Base-by-base conservation (phyloP, 495 filamentous ascomycete genomes). In the Penicillium manginii region DNA sequence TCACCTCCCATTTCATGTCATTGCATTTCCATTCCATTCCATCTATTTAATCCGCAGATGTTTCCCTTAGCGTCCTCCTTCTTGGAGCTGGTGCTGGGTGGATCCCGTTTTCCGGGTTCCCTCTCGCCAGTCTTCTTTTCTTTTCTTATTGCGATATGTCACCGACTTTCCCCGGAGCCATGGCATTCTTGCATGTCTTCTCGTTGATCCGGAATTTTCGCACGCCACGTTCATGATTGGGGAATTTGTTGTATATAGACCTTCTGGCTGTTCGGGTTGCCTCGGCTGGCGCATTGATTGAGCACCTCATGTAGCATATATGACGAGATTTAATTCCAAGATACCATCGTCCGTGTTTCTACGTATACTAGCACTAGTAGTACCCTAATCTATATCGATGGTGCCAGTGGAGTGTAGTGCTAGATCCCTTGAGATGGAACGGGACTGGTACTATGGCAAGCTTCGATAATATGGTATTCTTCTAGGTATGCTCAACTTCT, bases 301-400 rank as follows among this genome's bases (percentile, higher is more conserved):
- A 66, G 66, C 66, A 65, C 67, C 62, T 68, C 61, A 69, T 71
- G 66, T 69, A 69, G 66, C 61, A 71, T 71, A 70, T 66, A 66
- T 71, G 66, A 69, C 55, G 64, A 65, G 66, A 65, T 51, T 53
- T 71, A 71, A 71, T 69, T 67, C 59, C 45, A 69, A 61, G 66
- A 71, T 71, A 71, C 63, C 62, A 63, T 71, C 43, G 42, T 64
- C 52, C 48, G 12, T 21, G 17, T 19, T 35, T 17, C 40, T 43
- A 17, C 17, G 40, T 43, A 43, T 37, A 37, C 35, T 5, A 33
- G 31, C 31, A 33, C 5, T 33, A 33, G 4, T 4, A 33, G 11
- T 33, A 11, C 31, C 31, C 11, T 4, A 5, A 5, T 33, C 31
- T 37, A 37, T 10, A 12, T 37, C 26, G 26, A 29, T 29, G n/a